Percentiles rank a stretch among this genome's conserved stretches.
Evolutionary conservation across 2,329 filamentous ascomycete genomes (phyloP).

Genomic region (Elsinoe fawcettii): DNA sequence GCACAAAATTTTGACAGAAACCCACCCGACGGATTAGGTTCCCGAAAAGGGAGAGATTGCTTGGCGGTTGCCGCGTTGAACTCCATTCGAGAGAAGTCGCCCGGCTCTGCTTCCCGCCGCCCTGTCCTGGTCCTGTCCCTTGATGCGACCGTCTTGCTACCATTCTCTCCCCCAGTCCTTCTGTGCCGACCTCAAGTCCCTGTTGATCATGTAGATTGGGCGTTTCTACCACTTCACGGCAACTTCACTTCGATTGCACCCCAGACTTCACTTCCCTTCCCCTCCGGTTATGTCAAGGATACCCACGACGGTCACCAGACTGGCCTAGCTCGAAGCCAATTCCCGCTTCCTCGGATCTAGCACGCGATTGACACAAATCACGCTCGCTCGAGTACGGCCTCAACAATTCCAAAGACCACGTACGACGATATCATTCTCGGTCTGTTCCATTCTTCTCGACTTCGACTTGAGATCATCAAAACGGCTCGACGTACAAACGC

Average conservation of each 20-base stretch:
- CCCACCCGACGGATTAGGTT: neutral
- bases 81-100: neutral
- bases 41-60: neutral
- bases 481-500: neutral
- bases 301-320: constrained; percentile 6
- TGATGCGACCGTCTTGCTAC: neutral
- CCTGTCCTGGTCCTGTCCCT: neutral
- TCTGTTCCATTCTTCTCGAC: neutral
- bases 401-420: neutral
- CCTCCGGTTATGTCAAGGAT: neutral
- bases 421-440: neutral
- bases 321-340: constrained; percentile 14
- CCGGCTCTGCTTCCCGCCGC: neutral
- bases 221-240: neutral
- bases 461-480: neutral
- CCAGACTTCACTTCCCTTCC: neutral
- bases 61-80: constrained; percentile 4
- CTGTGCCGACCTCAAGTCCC: neutral
- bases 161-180: neutral
- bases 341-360: constrained; percentile 14
- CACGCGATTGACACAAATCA: constrained; percentile 12
- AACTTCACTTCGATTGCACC: constrained; percentile 2
- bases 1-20: neutral
- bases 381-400: constrained; percentile 2
- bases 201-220: constrained; percentile 10